These are phyloP conservation scores for Mimosa pudica DNA, from an alignment of 306 rosid genomes.

Conservation along the genomic window DNA sequence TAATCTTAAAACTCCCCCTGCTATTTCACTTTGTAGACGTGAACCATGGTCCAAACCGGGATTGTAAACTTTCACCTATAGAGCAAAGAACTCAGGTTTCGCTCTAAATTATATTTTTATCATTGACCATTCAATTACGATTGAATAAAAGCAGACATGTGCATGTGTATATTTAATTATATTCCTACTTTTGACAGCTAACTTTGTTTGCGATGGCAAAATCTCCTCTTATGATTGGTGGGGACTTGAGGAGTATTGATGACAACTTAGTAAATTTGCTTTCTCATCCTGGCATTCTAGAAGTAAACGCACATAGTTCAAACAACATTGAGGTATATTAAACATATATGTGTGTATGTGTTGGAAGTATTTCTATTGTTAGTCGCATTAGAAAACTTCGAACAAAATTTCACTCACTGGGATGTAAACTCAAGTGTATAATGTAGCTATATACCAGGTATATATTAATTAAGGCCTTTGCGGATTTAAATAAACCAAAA, in stretches of 20 bases:
- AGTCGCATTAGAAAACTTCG: no score
- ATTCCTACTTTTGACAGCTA: not conserved
- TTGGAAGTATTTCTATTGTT: no score
- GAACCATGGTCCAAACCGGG: not conserved
- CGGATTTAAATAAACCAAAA: no score
- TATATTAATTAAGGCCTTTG: no score
- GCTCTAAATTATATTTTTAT: not conserved
- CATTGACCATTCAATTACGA: not conserved
- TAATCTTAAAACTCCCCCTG: no score
- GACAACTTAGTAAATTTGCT: not conserved
- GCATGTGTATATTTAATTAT: no score
- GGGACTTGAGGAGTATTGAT: not conserved
- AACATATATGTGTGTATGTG: no score
- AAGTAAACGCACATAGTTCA: slow-evolving; percentile 58
- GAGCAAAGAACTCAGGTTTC: not conserved
- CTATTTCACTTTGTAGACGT: not conserved
- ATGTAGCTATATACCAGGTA: no score
- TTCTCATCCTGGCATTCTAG: slow-evolving; percentile 33
- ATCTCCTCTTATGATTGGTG: not conserved
- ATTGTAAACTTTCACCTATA: not conserved
- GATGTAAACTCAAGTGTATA: no score
- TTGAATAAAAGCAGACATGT: no score
- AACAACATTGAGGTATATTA: slow-evolving; percentile 67
- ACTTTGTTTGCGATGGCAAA: not conserved
- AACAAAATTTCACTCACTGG: no score